Evolutionary conservation across 2,329 filamentous ascomycete species (phyloP).

Genomic region (Botrytis sinoallii): DNA sequence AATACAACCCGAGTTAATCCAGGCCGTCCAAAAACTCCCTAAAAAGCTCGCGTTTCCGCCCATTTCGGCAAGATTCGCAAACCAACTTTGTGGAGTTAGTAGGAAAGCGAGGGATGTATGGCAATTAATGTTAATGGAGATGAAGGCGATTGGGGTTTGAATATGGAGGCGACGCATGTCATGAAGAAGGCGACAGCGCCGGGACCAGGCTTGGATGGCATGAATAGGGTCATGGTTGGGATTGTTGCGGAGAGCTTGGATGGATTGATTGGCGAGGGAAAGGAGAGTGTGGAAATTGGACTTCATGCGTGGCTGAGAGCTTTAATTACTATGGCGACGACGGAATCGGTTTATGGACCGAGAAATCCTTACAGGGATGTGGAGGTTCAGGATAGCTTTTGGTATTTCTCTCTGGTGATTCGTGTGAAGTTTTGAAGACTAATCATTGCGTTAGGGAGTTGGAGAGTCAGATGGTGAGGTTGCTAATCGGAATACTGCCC

Average conservation of each 20-base stretch:
- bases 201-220: conserved; percentile 5
- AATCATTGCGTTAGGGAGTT: conserved; percentile 28
- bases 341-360: conserved; percentile 17
- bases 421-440: conserved; percentile 27
- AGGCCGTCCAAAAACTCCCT: conserved; percentile 41
- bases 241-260: conserved; percentile 9
- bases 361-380: conserved; percentile 12
- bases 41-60: conserved; percentile 41
- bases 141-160: conserved; percentile 26
- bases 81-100: conserved; percentile 26
- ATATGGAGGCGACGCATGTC: not conserved
- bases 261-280: not conserved
- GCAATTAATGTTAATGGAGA: conserved; percentile 39
- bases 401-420: not conserved
- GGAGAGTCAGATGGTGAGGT: conserved; percentile 37
- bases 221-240: conserved; percentile 6
- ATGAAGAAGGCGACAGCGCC: not conserved
- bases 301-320: conserved; percentile 2
- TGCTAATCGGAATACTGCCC: not conserved
- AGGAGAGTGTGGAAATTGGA: not conserved
- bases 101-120: conserved; percentile 34
- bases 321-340: conserved; percentile 1
- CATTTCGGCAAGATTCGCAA: conserved; percentile 34
- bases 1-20: conserved; percentile 40
- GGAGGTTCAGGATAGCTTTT: conserved; percentile 10